Base-by-base conservation (phyloP, 768 basidiomycete species). In the Cyathus striatus region DNA sequence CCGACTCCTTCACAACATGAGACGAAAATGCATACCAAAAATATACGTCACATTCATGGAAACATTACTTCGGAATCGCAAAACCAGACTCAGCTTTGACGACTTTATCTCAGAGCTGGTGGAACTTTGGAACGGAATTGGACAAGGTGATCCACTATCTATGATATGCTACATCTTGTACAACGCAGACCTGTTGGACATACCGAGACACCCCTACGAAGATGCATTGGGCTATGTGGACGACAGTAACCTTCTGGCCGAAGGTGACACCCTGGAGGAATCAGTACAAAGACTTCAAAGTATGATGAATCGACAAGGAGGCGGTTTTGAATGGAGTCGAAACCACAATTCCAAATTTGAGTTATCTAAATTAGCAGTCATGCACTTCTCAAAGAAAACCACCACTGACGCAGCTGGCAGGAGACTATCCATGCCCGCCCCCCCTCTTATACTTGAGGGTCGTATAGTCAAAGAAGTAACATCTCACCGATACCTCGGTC, bases 301-400 rank as follows among this genome's bases (percentile, higher is more conserved):
- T 23, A 57, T 70, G 47, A 57, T 71, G 33, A 42, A 55, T 3
- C 24, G 43, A 9, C 4, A 17, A 3, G 50, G 32, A 0, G 63
- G 62, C 0, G 57, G 43, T 9, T 48, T 55, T 7, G 39, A 58
- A 1, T 66, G 65, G 63, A 44, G 51, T 1, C 1, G 9, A 0
- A 25, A 35, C 0, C 64, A 64, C 46, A 60, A 63, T 51, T 65
- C 56, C 0, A 42, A 41, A 18, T 68, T 62, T 38, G 60, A 64
- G 39, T 43, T 63, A 1, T 42, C 47, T 21, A 70, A 70, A 49
- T 42, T 58, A 0, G 58, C 50, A 9, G 38, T 61, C 0, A 54
- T 62, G 35, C 57, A 63, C 49, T 56, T 54, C 38, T 13, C 35
- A 3, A 4, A 20, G 35, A 37, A 37, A 37, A 37, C 35, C 2